These are phyloP conservation scores for Closterium sp. DNA, from an alignment of 139 green algal genomes.

Conservation along the genomic window DNA sequence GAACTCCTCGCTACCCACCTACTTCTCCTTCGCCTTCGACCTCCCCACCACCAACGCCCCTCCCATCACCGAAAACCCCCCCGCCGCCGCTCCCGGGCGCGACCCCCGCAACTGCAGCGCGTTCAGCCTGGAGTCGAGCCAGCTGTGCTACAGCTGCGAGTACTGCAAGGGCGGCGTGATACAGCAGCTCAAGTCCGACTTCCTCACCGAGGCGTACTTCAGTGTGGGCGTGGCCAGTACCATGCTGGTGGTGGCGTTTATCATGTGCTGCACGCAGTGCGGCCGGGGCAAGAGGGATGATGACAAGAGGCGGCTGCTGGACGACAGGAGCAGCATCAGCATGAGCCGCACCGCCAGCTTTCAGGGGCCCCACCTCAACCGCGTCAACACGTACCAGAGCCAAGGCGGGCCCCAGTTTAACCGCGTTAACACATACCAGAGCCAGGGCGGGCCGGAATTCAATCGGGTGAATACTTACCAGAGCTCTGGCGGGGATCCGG, in stretches of 20 bases:
- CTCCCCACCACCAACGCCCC: constrained; percentile 7
- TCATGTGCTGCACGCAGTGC: constrained; percentile 33
- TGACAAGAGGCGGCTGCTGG: background rate
- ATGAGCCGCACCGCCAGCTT: background rate
- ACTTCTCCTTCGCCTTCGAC: constrained; percentile 23
- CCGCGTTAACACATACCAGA: background rate
- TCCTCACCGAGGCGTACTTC: constrained; percentile 20
- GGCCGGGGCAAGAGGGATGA: background rate
- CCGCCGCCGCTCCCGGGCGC: background rate
- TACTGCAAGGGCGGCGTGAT: constrained; percentile 42
- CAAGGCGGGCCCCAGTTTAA: background rate
- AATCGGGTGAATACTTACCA: background rate
- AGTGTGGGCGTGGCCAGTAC: constrained; percentile 3
- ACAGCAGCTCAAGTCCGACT: constrained; percentile 12
- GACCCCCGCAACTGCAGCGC: constrained; percentile 18
- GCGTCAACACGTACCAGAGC: background rate
- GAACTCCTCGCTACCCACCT: background rate
- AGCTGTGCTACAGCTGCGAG: constrained; percentile 40
- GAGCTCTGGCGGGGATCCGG: background rate
- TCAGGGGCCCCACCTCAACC: background rate
- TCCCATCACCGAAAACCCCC: background rate
- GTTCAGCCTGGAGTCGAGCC: constrained; percentile 9
- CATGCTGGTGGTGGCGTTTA: constrained; percentile 10
- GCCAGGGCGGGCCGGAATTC: background rate
- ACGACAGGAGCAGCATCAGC: background rate